Conservation (phyloP, 2,329 filamentous ascomycete genomes). For the Ilyonectria robusta region DNA sequence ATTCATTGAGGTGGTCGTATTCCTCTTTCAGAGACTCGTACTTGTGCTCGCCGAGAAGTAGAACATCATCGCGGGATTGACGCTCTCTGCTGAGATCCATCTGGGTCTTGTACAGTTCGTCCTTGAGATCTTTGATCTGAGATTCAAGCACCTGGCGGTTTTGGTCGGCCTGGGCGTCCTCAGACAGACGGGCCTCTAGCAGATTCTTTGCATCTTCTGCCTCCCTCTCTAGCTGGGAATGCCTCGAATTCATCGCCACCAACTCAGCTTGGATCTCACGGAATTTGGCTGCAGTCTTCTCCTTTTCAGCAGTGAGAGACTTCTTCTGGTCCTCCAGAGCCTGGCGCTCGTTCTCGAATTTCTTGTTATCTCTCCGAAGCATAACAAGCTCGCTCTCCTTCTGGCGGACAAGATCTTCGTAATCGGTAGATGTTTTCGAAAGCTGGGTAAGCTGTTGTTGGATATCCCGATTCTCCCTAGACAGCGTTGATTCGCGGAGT, state of each 20-base stretch:
- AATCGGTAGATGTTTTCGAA: slow-evolving; percentile 92
- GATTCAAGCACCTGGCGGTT: slow-evolving; percentile 86
- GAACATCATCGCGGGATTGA: slow-evolving; percentile 94
- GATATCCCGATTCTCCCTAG: slow-evolving; percentile 85
- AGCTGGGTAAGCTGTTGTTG: slow-evolving; percentile 89
- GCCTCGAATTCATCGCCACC: slow-evolving; percentile 87
- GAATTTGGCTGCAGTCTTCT: slow-evolving; percentile 81
- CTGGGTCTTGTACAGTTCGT: slow-evolving; percentile 86
- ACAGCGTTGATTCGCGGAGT: slow-evolving; percentile 81
- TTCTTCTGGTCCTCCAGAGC: slow-evolving; percentile 85
- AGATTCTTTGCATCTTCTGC: slow-evolving; percentile 89
- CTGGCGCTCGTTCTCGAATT: slow-evolving; percentile 84
- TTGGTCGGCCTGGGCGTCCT: slow-evolving; percentile 87
- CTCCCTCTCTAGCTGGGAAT: slow-evolving; percentile 87
- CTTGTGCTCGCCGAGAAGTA: slow-evolving; percentile 91
- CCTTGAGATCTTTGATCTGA: slow-evolving; percentile 90
- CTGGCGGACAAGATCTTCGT: slow-evolving; percentile 91
- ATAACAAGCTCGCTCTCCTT: slow-evolving; percentile 95
- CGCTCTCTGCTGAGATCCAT: slow-evolving; percentile 91
- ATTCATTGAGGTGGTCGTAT: slow-evolving; percentile 88
- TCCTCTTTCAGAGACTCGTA: slow-evolving; percentile 86
- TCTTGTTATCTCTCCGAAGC: slow-evolving; percentile 86
- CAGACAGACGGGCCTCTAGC: slow-evolving; percentile 88
- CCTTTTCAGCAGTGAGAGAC: slow-evolving; percentile 80
- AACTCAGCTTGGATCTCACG: slow-evolving; percentile 90